A percentile compares a stretch with the other conserved stretches of the same genome.
Conservation (phyloP, 352 stramenopile species). For the Halophytophthora batemanensis region DNA sequence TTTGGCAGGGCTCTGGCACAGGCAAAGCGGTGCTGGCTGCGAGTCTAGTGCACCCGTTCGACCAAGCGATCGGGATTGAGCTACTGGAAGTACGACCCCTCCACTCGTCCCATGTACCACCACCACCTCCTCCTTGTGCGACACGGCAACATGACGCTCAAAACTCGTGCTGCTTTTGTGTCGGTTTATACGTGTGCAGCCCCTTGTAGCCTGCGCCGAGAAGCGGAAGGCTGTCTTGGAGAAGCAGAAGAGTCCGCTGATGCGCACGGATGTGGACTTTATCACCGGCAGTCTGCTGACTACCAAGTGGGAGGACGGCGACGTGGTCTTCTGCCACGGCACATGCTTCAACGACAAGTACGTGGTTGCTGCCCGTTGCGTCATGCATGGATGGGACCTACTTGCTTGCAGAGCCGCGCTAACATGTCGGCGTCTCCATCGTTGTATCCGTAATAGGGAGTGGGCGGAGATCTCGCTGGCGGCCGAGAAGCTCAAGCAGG, state of each 20-base stretch:
- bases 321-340: slow-evolving; percentile 82
- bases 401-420: not conserved
- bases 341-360: slow-evolving; percentile 85
- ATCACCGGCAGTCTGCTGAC: slow-evolving; percentile 61
- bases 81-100: slow-evolving; percentile 43
- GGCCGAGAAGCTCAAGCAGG: slow-evolving; percentile 82
- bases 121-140: no score
- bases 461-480: slow-evolving; percentile 76
- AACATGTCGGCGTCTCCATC: no score
- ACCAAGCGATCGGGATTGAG: slow-evolving; percentile 84
- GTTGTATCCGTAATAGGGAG: slow-evolving; percentile 33
- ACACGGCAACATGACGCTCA: not conserved
- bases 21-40: slow-evolving; percentile 80
- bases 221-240: slow-evolving; percentile 60
- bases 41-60: slow-evolving; percentile 74
- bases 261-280: slow-evolving; percentile 72
- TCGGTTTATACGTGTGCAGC: slow-evolving; percentile 19
- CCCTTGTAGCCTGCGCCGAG: slow-evolving; percentile 70
- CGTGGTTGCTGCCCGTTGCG: slow-evolving; percentile 12
- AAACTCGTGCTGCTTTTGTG: not conserved
- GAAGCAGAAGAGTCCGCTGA: slow-evolving; percentile 33
- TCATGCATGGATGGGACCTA: no score
- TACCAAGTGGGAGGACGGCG: slow-evolving; percentile 66
- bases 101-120: not conserved
- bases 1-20: slow-evolving; percentile 64